Base-by-base conservation (phyloP, 2,329 filamentous ascomycete species). In the Pseudogymnoascus sp. region DNA sequence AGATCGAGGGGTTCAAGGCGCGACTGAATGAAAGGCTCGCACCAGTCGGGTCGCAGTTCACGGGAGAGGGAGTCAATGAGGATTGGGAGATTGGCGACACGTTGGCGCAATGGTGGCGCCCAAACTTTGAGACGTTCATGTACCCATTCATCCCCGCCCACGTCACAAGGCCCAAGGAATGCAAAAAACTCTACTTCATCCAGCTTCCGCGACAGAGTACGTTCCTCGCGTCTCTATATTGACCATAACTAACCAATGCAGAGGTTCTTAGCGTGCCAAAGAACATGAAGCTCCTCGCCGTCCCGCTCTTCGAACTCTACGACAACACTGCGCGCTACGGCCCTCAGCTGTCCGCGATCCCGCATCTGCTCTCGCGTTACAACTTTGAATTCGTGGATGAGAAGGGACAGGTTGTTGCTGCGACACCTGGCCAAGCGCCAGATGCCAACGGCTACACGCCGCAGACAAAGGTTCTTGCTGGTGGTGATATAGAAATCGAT, bases 41-140 rank as follows among this genome's bases (percentile, higher is more conserved):
- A 1, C 94, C 94, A 1, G 90, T 94, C n/a, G 91, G 91, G 61
- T 87, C 88, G 58, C 86, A 88, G 66, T 87, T 89, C 70, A 82
- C 90, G 25, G 90, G 91, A 65, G 90, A 95, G 75, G 90, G 90
- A 59, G 90, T 94, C 69, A 92, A 93, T 74, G 90, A 90, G 67
- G 91, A 96, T 72, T 99, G 94, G 94, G 84, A 95, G 74, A 86
- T 99, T 69, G 91, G 90, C 69, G 94, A 97, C 74, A 96, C 92
- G 58, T 82, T 99, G 62, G 93, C 94, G 61, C 92, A 97, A 78
- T 99, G 94, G 94, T 99, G 93, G 92, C 84, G 94, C 63, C 94
- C 94, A 61, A 99, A 97, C 80, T 97, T 97, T 74, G 94, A 99
- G 81, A 97, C 94, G 2, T 97, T 97, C 81, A 97, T 99, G 92